A percentile compares a stretch with the other conserved stretches of the same genome.
Evolutionary conservation across 768 basidiomycete genomes (phyloP).

Genomic region (Russula olivacea): DNA sequence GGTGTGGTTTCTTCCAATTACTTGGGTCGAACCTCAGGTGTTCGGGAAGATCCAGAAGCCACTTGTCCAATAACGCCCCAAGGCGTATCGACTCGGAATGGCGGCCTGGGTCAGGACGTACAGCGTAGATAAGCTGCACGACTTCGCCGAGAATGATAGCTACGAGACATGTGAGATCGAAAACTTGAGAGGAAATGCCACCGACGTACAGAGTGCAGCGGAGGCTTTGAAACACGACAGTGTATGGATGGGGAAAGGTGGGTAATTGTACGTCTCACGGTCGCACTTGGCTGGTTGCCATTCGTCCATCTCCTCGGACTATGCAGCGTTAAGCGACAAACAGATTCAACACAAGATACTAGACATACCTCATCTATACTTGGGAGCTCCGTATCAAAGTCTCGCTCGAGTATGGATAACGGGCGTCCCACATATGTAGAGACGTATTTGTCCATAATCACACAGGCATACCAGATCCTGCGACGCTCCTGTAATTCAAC

Average conservation of each 20-base stretch:
- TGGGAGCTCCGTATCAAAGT: slow-evolving; percentile 70
- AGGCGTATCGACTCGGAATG: slow-evolving; percentile 51
- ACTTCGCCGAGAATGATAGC: slow-evolving; percentile 65
- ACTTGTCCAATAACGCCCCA: slow-evolving; percentile 62
- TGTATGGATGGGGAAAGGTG: slow-evolving; percentile 40
- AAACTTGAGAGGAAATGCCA: slow-evolving; percentile 9
- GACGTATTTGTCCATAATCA: slow-evolving; percentile 74
- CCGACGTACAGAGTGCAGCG: slow-evolving; percentile 57
- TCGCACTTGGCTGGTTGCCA: slow-evolving; percentile 43
- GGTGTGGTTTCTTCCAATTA: slow-evolving; percentile 34
- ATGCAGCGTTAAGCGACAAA: slow-evolving; percentile 5
- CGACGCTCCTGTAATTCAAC: slow-evolving; percentile 64
- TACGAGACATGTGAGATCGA: slow-evolving; percentile 29
- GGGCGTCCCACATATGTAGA: slow-evolving; percentile 77
- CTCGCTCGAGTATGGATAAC: slow-evolving; percentile 64
- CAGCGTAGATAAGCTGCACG: slow-evolving; percentile 65
- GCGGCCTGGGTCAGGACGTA: slow-evolving; percentile 49
- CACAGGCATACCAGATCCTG: slow-evolving; percentile 73
- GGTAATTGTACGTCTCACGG: slow-evolving; percentile 30
- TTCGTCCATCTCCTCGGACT: slow-evolving; percentile 62
- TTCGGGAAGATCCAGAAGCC: slow-evolving; percentile 66
- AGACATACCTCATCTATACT: slow-evolving; percentile 49
- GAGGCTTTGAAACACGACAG: slow-evolving; percentile 76
- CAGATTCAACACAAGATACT: not conserved
- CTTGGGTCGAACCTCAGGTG: slow-evolving; percentile 58